These are phyloP conservation scores for Arthrobotrys musiformis DNA, from an alignment of 2,329 filamentous ascomycete genomes.

Conservation along the genomic window DNA sequence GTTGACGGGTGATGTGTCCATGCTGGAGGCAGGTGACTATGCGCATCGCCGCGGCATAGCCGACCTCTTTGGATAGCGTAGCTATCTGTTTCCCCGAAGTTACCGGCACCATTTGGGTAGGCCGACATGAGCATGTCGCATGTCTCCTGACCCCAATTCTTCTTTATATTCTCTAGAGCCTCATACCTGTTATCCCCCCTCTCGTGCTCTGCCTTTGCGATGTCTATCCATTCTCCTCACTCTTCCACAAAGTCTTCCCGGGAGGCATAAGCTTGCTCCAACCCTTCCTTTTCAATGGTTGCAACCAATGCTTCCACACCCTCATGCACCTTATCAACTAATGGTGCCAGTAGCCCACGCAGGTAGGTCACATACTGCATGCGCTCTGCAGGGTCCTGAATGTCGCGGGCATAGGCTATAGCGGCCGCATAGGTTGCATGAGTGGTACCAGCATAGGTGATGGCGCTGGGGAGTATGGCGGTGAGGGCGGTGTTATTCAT, in stretches of 20 bases:
- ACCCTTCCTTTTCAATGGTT: not conserved
- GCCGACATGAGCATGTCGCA: not conserved
- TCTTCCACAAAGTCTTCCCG: not conserved
- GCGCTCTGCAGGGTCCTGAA: not conserved
- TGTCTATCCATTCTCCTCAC: not conserved
- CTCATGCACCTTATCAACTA: not conserved
- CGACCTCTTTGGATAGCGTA: not conserved
- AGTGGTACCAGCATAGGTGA: not conserved
- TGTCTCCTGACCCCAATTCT: not conserved
- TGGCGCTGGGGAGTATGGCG: not conserved
- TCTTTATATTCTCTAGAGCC: not conserved
- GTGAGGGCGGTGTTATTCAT: not conserved
- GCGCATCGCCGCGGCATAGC: not conserved
- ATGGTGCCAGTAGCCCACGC: not conserved
- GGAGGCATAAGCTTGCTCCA: not conserved
- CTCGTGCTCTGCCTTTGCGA: not conserved
- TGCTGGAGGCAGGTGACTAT: not conserved
- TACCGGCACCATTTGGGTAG: not conserved
- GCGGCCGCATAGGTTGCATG: not conserved
- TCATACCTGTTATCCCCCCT: not conserved
- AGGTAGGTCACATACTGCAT: not conserved
- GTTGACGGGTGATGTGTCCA: not conserved
- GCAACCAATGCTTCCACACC: not conserved
- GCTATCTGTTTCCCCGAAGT: not conserved
- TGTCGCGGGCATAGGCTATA: not conserved